These are phyloP conservation scores for Sporothrix brunneoviolacea DNA, from an alignment of 2,329 filamentous ascomycete species.

Conservation along the genomic window DNA sequence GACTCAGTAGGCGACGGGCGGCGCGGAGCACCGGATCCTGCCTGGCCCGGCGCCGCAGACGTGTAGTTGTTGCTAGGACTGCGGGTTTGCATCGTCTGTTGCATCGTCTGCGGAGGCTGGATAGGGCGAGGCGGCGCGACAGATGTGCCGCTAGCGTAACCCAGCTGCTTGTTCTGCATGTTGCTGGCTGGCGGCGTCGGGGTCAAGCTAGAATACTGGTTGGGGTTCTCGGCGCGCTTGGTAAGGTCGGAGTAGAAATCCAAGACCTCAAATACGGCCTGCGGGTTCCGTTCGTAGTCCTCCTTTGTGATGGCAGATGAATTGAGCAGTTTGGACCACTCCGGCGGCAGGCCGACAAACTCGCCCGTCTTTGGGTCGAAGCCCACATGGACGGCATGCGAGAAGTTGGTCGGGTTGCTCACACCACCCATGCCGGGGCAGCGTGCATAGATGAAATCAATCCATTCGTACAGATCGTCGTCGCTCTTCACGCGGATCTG, in stretches of 20 bases:
- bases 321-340: slow-evolving; percentile 96
- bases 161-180: slow-evolving; percentile 57
- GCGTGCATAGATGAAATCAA: slow-evolving; percentile 93
- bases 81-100: slow-evolving; percentile 25
- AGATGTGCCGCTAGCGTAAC: slow-evolving; percentile 48
- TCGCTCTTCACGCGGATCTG: slow-evolving; percentile 93
- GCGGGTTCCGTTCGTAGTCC: slow-evolving; percentile 94
- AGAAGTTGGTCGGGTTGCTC: slow-evolving; percentile 97
- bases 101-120: slow-evolving; percentile 48
- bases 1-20: slow-evolving; percentile 40
- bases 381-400: slow-evolving; percentile 91
- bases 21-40: slow-evolving; percentile 31
- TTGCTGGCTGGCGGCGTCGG: slow-evolving; percentile 55
- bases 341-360: slow-evolving; percentile 86
- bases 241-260: slow-evolving; percentile 82
- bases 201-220: slow-evolving; percentile 60
- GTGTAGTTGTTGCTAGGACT: slow-evolving; percentile 33
- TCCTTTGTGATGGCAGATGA: slow-evolving; percentile 97
- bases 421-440: slow-evolving; percentile 97
- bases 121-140: slow-evolving; percentile 65
- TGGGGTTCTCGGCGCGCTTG: slow-evolving; percentile 65
- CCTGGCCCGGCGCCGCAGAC: slow-evolving; percentile 20
- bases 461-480: slow-evolving; percentile 97
- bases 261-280: slow-evolving; percentile 73
- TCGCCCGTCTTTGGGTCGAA: slow-evolving; percentile 94